Conservation (phyloP, 768 basidiomycete genomes). For the Lactarius sp. region DNA sequence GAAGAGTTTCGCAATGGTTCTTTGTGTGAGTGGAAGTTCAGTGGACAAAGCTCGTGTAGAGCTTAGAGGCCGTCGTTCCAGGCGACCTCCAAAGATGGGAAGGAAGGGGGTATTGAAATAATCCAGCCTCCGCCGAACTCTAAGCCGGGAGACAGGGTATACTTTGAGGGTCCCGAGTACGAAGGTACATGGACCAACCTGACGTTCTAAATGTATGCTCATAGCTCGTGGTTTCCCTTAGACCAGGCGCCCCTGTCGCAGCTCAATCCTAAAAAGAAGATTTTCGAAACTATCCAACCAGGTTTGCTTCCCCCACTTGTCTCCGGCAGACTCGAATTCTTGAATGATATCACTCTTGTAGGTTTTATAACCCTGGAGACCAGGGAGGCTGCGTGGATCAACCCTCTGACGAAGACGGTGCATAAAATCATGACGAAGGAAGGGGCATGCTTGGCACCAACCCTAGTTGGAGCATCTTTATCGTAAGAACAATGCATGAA, state of each 20-base stretch:
- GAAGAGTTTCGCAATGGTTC: conserved; percentile 97
- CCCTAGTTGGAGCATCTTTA: conserved; percentile 84
- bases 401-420: conserved; percentile 69
- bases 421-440: conserved; percentile 85
- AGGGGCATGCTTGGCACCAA: conserved; percentile 77
- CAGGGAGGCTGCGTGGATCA: conserved; percentile 89
- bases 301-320: conserved; percentile 40
- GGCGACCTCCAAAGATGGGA: conserved; percentile 89
- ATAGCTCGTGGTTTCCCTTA: conserved; percentile 28
- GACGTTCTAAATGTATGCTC: not conserved
- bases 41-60: not conserved
- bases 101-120: conserved; percentile 86
- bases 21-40: conserved; percentile 54
- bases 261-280: conserved; percentile 98
- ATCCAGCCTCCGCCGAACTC: conserved; percentile 82
- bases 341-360: conserved; percentile 4
- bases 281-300: conserved; percentile 95
- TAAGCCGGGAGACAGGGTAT: conserved; percentile 89
- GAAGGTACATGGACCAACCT: conserved; percentile 50
- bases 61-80: conserved; percentile 31
- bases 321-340: not conserved
- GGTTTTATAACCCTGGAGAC: conserved; percentile 88
- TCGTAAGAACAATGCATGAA: conserved; percentile 37
- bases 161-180: conserved; percentile 88
- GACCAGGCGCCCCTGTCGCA: conserved; percentile 68